Base-by-base conservation (phyloP, 805 yeast species). In the Hermanozyma aechmeae region DNA sequence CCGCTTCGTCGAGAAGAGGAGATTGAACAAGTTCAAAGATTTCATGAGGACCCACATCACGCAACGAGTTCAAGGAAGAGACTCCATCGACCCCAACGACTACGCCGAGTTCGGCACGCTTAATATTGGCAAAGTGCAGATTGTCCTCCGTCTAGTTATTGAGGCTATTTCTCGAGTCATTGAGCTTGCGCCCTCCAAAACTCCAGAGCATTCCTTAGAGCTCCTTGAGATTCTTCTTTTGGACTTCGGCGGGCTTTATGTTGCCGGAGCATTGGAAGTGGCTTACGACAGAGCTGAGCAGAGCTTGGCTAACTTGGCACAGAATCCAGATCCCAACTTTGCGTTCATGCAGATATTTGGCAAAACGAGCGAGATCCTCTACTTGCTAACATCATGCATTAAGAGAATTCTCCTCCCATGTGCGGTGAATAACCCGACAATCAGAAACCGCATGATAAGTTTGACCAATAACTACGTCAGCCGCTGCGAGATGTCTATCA, bases 121-220 rank as follows among this genome's bases (percentile, higher is more conserved):
- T 25, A 61, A 64, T 17, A 47, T 78, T 5, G 42, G 55, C 11
- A 56, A 63, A 15, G 75, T 82, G 2, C 87, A 83, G 39, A 57
- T 64, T 3, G 69, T 83, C 32, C 58, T 85, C 23, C 77, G 76
- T 39, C 71, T 81, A 12, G 69, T 78, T 6, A 50, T 84, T 20
- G 96, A 86, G 53, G 68, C 87, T 1, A 61, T 85, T 4, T 79
- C 87, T 2, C 65, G 96, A 46, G 63, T 79, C 3, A 66, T 83
- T 43, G 95, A 85, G 48, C 58, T 84, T 22, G 65, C 76, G 0
- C 83, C 89, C 1, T 58, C 59, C 16, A 74, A 69, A 33, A 61
- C 81, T 2, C 68, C 78, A 5, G 76, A 69, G 25, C 71, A 76
- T 43, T 69, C 84, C 0, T 55, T 73, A 25, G 86, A 76, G 36